Evolutionary conservation across 2,329 filamentous ascomycete species (phyloP).

Genomic region (Pseudogymnoascus sp.): DNA sequence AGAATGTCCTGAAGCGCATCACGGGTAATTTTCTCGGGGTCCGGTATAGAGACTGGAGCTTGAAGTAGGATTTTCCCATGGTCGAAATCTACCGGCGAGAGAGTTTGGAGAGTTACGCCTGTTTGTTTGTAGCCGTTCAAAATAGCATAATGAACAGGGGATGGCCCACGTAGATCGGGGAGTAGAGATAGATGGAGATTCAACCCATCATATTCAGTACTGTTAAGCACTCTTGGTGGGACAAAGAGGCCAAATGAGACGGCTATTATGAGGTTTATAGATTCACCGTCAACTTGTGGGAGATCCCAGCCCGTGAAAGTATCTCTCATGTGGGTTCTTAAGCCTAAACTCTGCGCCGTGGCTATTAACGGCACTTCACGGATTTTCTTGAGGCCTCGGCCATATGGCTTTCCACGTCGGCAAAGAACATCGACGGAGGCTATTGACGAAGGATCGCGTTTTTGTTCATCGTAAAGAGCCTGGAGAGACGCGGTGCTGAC

Average conservation of each 20-base stretch:
- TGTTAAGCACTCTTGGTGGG: constrained; percentile 62
- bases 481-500: constrained; percentile 75
- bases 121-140: constrained; percentile 51
- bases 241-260: constrained; percentile 93
- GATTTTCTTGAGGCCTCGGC: constrained; percentile 58
- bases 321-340: constrained; percentile 61
- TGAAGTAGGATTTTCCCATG: constrained; percentile 65
- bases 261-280: constrained; percentile 72
- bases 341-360: constrained; percentile 51
- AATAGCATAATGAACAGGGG: constrained; percentile 80
- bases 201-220: constrained; percentile 71
- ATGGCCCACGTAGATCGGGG: constrained; percentile 76
- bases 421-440: constrained; percentile 79
- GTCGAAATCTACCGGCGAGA: constrained; percentile 70
- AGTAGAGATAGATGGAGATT: constrained; percentile 92
- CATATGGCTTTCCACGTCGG: constrained; percentile 66
- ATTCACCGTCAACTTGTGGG: constrained; percentile 35
- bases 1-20: constrained; percentile 44
- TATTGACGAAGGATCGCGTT: constrained; percentile 45
- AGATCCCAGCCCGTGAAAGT: constrained; percentile 78
- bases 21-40: constrained; percentile 38
- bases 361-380: constrained; percentile 58
- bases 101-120: constrained; percentile 79
- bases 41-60: constrained; percentile 47
- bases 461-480: constrained; percentile 56